These are phyloP conservation scores for Harrya chromipes DNA, from an alignment of 768 basidiomycete species.

Conservation along the genomic window DNA sequence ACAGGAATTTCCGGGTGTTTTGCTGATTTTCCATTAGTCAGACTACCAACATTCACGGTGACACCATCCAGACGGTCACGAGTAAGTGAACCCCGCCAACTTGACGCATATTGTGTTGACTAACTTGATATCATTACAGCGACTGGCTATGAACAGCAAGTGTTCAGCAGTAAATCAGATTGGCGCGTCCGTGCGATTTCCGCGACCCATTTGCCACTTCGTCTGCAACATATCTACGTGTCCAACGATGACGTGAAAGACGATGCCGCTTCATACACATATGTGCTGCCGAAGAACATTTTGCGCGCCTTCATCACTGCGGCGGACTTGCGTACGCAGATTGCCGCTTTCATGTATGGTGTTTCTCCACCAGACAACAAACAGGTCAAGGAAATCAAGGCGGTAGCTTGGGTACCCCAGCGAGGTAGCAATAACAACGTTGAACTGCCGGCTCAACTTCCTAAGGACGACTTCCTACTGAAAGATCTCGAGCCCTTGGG, in stretches of 20 bases:
- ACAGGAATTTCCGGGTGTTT: neutral
- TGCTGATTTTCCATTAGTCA: constrained; percentile 43
- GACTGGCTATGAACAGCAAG: constrained; percentile 96
- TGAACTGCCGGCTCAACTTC: constrained; percentile 85
- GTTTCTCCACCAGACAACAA: constrained; percentile 92
- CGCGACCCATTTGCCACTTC: constrained; percentile 91
- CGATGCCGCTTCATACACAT: constrained; percentile 91
- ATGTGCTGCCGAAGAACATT: constrained; percentile 96
- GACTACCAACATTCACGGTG: constrained; percentile 97
- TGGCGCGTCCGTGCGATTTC: constrained; percentile 99
- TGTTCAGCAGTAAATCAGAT: constrained; percentile 99
- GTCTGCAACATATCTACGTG: constrained; percentile 97
- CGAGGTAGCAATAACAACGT: constrained; percentile 93
- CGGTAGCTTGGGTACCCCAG: constrained; percentile 96
- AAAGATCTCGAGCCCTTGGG: constrained; percentile 95
- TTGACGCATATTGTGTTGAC: neutral
- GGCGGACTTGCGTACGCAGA: constrained; percentile 93
- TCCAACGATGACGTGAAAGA: constrained; percentile 99
- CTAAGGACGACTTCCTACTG: constrained; percentile 91
- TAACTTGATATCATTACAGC: constrained; percentile 40
- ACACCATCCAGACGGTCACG: constrained; percentile 92
- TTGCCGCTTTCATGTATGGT: constrained; percentile 93
- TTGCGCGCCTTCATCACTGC: constrained; percentile 91
- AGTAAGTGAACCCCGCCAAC: constrained; percentile 46
- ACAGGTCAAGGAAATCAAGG: constrained; percentile 98